phyloP scores from a whole-genome alignment of 2,329 filamentous ascomycete species.

The Ascochyta lentis region DNA sequence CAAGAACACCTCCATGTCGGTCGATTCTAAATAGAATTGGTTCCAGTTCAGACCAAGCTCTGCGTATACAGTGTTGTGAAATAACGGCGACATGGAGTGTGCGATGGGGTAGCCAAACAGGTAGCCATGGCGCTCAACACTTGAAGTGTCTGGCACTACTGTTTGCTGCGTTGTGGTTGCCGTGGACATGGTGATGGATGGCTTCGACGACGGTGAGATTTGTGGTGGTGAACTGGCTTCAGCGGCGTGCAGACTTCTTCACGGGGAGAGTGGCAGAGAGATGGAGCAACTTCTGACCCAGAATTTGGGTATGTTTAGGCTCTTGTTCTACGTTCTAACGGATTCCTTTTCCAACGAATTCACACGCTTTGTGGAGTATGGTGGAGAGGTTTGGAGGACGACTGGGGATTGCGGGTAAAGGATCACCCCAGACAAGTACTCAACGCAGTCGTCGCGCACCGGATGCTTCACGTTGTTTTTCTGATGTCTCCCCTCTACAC shows the following conservation, averaged over 20 bases:
- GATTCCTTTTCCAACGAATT: constrained; percentile 14
- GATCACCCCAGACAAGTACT: constrained; percentile 7
- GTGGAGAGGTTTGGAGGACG: constrained; percentile 8
- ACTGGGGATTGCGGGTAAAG: constrained; percentile 7
- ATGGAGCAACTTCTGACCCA: neutral
- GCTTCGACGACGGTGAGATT: neutral
- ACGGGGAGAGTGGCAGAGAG: constrained; percentile 1
- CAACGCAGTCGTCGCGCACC: neutral
- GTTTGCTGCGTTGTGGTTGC: constrained; percentile 5
- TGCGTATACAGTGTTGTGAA: constrained; percentile 62
- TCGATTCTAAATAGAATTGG: constrained; percentile 56
- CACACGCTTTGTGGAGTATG: constrained; percentile 15
- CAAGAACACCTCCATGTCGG: constrained; percentile 54
- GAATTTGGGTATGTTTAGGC: constrained; percentile 1
- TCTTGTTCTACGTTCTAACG: constrained; percentile 2
- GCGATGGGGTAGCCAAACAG: constrained; percentile 64
- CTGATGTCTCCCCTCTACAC: constrained; percentile 6
- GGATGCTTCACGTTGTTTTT: constrained; percentile 10
- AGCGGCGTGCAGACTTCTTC: neutral
- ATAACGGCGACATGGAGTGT: constrained; percentile 61
- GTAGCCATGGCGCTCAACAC: constrained; percentile 57
- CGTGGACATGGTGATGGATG: constrained; percentile 8
- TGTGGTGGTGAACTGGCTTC: neutral
- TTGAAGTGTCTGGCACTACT: constrained; percentile 14
- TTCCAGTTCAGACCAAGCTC: constrained; percentile 58